phyloP scores from a whole-genome alignment of 192 early-diverging fungal genomes.

The Allomyces macrogynus region DNA sequence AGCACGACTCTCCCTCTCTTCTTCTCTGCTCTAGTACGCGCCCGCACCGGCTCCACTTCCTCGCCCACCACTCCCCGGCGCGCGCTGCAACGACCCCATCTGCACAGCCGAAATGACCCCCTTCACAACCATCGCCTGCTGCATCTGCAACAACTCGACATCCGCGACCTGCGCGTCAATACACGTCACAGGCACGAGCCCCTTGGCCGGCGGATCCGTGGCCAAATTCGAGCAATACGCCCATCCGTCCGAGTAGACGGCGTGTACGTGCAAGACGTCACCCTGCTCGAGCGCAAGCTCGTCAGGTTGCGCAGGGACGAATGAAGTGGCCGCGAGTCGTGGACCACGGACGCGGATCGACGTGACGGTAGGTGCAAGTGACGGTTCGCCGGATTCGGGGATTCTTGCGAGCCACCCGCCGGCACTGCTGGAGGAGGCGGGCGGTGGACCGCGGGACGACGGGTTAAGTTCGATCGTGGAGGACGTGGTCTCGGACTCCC shows the following conservation, averaged over 20 bases:
- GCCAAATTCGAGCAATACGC: neutral
- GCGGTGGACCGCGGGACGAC: too few relatives aligned
- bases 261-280: neutral
- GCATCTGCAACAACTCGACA: neutral
- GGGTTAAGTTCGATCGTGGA: too few relatives aligned
- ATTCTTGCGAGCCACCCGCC: too few relatives aligned
- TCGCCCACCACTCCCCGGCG: too few relatives aligned
- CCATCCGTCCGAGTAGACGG: neutral
- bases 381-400: neutral
- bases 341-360: neutral
- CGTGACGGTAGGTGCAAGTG: neutral
- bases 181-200: neutral
- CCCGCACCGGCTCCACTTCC: too few relatives aligned
- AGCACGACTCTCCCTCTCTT: too few relatives aligned
- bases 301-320: neutral
- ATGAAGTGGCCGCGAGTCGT: neutral
- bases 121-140: neutral
- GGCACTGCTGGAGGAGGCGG: too few relatives aligned
- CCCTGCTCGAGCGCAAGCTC: neutral
- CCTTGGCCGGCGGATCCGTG: neutral
- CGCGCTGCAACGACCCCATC: neutral
- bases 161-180: neutral
- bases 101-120: neutral
- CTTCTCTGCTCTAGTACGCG: too few relatives aligned
- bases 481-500: too few relatives aligned